A percentile compares a stretch with the other conserved stretches of the same genome.
Evolutionary conservation across 345 rosid genomes (phyloP).

Genomic region (Pelargonium nanum): DNA sequence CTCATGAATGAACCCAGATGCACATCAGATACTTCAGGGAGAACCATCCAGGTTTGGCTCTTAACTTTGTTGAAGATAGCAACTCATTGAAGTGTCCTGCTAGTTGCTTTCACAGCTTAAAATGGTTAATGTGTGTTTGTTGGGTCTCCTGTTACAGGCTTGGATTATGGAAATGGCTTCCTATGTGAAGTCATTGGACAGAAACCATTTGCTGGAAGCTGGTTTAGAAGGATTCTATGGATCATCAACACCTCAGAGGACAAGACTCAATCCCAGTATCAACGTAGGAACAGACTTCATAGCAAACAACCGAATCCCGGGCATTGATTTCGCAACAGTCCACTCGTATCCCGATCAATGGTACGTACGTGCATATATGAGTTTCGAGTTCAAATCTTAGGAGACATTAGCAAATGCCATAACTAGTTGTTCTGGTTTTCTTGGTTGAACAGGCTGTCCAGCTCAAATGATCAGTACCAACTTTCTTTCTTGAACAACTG

Average conservation of each 20-base stretch:
- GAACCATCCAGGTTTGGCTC: constrained; percentile 61
- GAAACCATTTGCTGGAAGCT: constrained; percentile 69
- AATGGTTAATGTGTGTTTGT: too few species aligned
- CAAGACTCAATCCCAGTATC: constrained; percentile 53
- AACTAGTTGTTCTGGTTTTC: not conserved
- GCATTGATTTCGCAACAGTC: constrained; percentile 75
- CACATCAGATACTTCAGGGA: constrained; percentile 68
- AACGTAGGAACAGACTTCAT: constrained; percentile 78
- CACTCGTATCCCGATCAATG: constrained; percentile 96
- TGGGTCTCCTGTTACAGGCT: constrained; percentile 31
- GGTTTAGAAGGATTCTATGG: constrained; percentile 93
- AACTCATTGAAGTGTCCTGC: not conserved
- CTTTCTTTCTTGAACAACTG: constrained; percentile 63
- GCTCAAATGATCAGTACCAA: constrained; percentile 37
- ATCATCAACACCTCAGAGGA: constrained; percentile 57
- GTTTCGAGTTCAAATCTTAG: too few species aligned
- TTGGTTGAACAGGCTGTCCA: constrained; percentile 42
- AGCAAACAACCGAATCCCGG: constrained; percentile 57
- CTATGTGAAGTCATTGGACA: constrained; percentile 61
- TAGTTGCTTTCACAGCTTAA: too few species aligned
- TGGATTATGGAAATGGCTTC: constrained; percentile 90
- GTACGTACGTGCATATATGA: constrained; percentile 13
- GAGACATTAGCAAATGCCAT: not conserved
- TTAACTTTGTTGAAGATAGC: not conserved
- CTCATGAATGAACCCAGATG: constrained; percentile 98